Conservation (phyloP, 345 rosid genomes). For the Eucalyptus urophylla region DNA sequence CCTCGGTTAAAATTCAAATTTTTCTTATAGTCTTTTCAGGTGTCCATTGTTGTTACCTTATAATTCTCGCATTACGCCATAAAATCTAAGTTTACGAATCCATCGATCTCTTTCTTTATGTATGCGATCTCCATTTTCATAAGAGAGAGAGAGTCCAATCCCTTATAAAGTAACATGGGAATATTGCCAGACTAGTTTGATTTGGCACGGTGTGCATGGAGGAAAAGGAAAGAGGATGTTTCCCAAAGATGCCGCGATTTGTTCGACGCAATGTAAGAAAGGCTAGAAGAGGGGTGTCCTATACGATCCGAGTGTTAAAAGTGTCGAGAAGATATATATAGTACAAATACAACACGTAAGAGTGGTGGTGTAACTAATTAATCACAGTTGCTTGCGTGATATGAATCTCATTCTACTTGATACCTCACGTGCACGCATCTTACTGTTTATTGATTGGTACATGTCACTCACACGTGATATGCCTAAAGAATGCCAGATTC, state of each 20-base stretch:
- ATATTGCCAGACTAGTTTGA: neutral
- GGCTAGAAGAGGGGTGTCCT: neutral
- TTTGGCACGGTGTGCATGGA: too few species aligned
- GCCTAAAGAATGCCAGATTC: neutral
- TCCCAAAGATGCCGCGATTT: neutral
- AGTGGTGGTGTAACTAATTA: neutral
- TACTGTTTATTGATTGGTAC: too few species aligned
- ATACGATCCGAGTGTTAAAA: neutral
- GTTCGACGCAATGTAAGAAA: neutral
- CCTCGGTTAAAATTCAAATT: neutral
- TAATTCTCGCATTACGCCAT: neutral
- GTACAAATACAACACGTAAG: neutral
- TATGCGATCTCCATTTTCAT: neutral
- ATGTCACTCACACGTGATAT: too few species aligned
- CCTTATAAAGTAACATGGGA: neutral
- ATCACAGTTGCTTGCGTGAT: neutral
- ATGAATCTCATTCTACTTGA: too few species aligned
- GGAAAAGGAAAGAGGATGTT: neutral
- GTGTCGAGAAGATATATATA: neutral
- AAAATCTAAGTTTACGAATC: neutral
- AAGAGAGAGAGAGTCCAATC: neutral
- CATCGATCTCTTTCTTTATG: neutral
- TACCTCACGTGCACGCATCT: too few species aligned
- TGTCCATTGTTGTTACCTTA: neutral
- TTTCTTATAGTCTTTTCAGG: neutral